phyloP scores from a whole-genome alignment of 345 rosid genomes.

The Pseudoturritis turrita region DNA sequence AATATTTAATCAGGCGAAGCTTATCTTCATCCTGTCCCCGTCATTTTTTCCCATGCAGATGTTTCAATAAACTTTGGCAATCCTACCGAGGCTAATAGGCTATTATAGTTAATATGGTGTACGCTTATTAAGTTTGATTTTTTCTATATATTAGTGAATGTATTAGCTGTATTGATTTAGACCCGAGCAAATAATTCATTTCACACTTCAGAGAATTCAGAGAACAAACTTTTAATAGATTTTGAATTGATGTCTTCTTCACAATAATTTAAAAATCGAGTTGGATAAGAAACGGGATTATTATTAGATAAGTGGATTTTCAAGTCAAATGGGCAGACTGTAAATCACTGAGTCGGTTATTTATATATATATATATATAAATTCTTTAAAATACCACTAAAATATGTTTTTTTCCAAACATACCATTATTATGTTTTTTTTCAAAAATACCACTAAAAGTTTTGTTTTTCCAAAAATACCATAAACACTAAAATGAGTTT shows the following conservation, averaged over 20 bases:
- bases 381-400: too few species aligned
- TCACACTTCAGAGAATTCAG: background rate
- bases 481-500: too few species aligned
- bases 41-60: slow-evolving; percentile 3
- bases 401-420: too few species aligned
- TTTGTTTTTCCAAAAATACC: too few species aligned
- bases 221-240: background rate
- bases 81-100: slow-evolving; percentile 4
- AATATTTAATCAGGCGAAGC: background rate
- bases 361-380: too few species aligned
- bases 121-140: slow-evolving; percentile 7
- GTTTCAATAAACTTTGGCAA: slow-evolving; percentile 14
- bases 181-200: slow-evolving; percentile 4
- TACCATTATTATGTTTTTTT: too few species aligned
- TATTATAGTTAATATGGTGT: background rate
- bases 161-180: slow-evolving; percentile 17
- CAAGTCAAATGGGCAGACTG: background rate
- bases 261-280: background rate
- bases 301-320: background rate
- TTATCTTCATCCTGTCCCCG: background rate
- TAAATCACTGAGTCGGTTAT: too few species aligned
- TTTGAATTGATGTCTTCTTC: background rate
- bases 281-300: background rate
- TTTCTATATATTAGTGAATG: background rate
- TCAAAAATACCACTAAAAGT: too few species aligned